Base-by-base conservation (phyloP, 768 basidiomycete genomes). In the Tricholoma saponaceum region DNA sequence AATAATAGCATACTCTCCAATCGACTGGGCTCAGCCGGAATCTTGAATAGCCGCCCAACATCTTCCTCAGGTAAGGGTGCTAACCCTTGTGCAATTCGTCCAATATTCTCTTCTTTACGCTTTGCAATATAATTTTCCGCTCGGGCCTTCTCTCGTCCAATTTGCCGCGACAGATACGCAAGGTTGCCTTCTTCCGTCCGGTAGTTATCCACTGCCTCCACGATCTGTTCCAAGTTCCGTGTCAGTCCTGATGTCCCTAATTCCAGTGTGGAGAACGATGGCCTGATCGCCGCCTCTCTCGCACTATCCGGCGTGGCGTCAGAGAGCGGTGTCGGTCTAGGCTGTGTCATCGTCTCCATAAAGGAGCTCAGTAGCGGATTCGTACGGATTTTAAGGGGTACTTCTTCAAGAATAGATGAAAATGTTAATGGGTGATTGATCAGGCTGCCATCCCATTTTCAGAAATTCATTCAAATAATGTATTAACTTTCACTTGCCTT, bases 111-210 rank as follows among this genome's bases (percentile, higher is more conserved):
- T 69, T 96, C 95, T 68, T 88, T 91, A 56, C 93, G 85, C 72
- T 94, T 95, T 65, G 83, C 80, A 54, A 95, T 73, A 67, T 88
- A 87, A 54, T 79, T 78, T 56, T 97, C 95, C 51, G 92, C 91
- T 59, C 83, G 84, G 44, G 80, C 73, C 67, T 84, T 87, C 71
- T 97, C 95, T 28, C 95, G 83, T 28, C 87, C 87, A 67, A 95
- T 95, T 70, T 95, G 94, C 55, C 95, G 86, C 46, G 80, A 79
- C 63, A 92, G 76, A 77, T 93, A 97, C 54, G 89, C 93, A 62
- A 95, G 81, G 72, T 96, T 96, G 52, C 92, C 90, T 66, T 95
- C 91, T 72, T 97, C 95, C 55, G 90, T 92, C 65, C 87, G 85
- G 74, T 94, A 92, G 64, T 76, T 82, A 73, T 94, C 92, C 58